Base-by-base conservation (phyloP, 2,329 filamentous ascomycete species). In the Colletotrichum cereale region DNA sequence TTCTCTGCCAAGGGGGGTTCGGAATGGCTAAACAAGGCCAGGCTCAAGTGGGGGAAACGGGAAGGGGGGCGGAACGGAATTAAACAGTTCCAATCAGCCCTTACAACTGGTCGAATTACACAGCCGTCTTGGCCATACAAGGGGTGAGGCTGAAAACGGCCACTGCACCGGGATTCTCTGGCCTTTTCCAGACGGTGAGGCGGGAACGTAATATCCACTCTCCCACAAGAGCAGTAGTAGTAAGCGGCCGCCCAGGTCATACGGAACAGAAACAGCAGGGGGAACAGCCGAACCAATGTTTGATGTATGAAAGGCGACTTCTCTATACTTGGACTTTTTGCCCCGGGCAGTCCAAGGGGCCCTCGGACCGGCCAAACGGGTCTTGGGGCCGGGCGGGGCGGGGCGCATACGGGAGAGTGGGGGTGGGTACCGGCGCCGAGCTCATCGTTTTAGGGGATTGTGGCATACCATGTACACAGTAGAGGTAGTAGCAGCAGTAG, bases 361-460 rank as follows among this genome's bases (percentile, higher is more conserved):
- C 21, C 61, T 52, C 68, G 58, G 57, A 52, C 52, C 68, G 65
- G 40, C 52, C 50, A 31, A 57, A 21, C 48, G 50, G 40, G 24
- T n/a, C 24, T 36, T 44, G 65, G 65, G 57, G 38, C 53, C 68
- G 64, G 52, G 26, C n/a, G 10, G 64, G 52, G 26, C n/a, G 10
- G 36, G 36, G 11, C 34, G 11, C 16, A 42, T 26, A 36, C 65
- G 68, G 68, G 58, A 60, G 42, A 53, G 65, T 71, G 68, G 68
- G 68, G 58, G 68, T 55, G 65, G 68, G 2, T 12, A 16, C 44
- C 14, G 26, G 21, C 36, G 68, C 68, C 68, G 68, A 42, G 62
- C 57, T 67, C 57, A 64, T 63, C 64, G 57, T 18, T 38, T 29
- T 29, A 8, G 18, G 29, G 18, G n/a, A 38, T 34, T 68, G 26